Evolutionary conservation across 805 yeast genomes (phyloP), one percentile per base, ranked within the genome.

Genomic region (Wickerhamiella lipophila): DNA sequence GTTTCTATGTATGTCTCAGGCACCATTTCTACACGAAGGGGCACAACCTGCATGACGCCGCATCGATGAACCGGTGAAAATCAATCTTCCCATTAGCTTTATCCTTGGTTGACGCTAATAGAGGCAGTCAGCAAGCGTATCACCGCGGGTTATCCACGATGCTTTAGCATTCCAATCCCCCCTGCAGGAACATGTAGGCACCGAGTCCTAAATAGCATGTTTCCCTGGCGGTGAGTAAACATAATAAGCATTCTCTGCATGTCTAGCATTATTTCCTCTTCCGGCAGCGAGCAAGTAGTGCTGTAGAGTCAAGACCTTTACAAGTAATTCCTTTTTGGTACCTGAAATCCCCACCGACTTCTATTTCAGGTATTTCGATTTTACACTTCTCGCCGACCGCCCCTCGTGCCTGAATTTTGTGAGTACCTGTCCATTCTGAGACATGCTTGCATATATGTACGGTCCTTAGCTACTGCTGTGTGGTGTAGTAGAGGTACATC

Each of bases 371-470:
- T 7, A 13, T 7, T 4, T 11, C 4, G 5, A 11, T 4, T 3
- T 11, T 29, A 13, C 4, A 6, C 42, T 26, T 21, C 42, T 38
- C 15, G n/a, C 11, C 25, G 15, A 23, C 6, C 15, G 3, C 29
- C 43, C 29, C 30, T 23, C 11, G 43, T 40, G 15, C 43, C 43
- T 40, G 43, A 13, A 25, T 40, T 3, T 23, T 40, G 43, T 40
- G 43, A 40, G 30, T 40, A 11, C 43, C 19, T n/a, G 30, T 23
- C 30, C 19, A 22, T 22, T 40, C 21, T 40, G 43, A 40, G 43
- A 40, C 43, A 40, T 25, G n/a, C 43, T 29, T 22, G 30, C 29
- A 40, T 23, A 40, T 40, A 22, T 40, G 43, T 40, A 40, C 16
- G 43, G 43, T 25, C 42, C 38, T 32, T 32, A 32, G 38, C 15